Conservation (phyloP, 192 early-diverging fungal species). For the Umbelopsis sp. region DNA sequence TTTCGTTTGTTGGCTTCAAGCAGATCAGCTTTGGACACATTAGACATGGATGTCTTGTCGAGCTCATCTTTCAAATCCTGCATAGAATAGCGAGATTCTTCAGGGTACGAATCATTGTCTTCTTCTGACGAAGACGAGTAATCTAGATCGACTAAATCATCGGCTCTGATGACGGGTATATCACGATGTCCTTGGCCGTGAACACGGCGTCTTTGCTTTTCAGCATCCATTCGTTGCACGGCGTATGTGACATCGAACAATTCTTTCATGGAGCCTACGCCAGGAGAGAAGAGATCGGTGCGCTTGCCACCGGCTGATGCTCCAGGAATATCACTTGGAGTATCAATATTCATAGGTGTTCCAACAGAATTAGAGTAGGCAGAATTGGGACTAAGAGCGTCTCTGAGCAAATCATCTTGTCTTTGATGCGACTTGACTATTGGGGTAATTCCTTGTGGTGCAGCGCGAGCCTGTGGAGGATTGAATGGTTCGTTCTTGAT, state of each 20-base stretch:
- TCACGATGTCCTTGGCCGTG: slow-evolving; percentile 3
- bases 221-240: slow-evolving; percentile 76
- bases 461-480: slow-evolving; percentile 22
- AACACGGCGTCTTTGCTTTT: slow-evolving; percentile 39
- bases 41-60: background rate
- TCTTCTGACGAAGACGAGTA: background rate
- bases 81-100: slow-evolving; percentile 14
- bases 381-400: background rate
- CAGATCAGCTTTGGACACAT: background rate
- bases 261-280: slow-evolving; percentile 62
- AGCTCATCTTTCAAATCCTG: background rate
- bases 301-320: background rate
- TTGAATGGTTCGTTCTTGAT: slow-evolving; percentile 41
- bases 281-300: slow-evolving; percentile 56
- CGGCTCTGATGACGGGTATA: background rate
- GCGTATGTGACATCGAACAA: slow-evolving; percentile 80
- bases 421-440: background rate
- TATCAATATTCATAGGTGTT: slow-evolving; percentile 17
- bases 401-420: background rate
- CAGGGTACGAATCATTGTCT: background rate
- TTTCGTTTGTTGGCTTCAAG: slow-evolving; percentile 37
- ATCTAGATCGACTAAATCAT: slow-evolving; percentile 5
- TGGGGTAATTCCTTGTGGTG: background rate
- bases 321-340: slow-evolving; percentile 10
- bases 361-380: background rate